Evolutionary conservation across 2,329 filamentous ascomycete genomes (phyloP).

Genomic region (Alternaria longipes): DNA sequence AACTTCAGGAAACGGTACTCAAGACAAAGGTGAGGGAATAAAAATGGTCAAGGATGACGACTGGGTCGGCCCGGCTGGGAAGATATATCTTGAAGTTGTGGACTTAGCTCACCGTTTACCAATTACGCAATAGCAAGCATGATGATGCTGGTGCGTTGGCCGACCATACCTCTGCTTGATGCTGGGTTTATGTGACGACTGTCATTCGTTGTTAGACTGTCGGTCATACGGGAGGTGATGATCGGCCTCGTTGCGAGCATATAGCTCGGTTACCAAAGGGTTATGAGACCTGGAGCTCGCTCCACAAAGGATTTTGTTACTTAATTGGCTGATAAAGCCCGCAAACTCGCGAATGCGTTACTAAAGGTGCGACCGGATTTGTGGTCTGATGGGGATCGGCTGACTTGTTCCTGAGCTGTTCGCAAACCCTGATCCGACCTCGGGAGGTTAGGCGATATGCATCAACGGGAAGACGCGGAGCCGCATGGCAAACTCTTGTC

Average conservation of each 20-base stretch:
- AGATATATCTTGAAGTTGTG: constrained; percentile 9
- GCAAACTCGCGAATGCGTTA: constrained; percentile 9
- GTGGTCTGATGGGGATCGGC: constrained; percentile 25
- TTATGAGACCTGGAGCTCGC: constrained; percentile 16
- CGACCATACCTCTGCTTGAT: neutral
- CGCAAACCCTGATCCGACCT: constrained; percentile 10
- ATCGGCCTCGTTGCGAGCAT: constrained; percentile 22
- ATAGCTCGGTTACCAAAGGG: constrained; percentile 4
- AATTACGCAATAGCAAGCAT: constrained; percentile 3
- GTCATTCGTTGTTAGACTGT: constrained; percentile 28
- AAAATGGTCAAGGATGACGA: neutral
- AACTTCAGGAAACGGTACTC: neutral
- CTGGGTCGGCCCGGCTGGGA: neutral
- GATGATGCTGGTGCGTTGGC: constrained; percentile 15
- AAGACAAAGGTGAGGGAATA: neutral
- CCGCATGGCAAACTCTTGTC: neutral
- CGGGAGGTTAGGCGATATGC: constrained; percentile 11
- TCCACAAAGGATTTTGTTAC: constrained; percentile 23
- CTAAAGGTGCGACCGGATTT: constrained; percentile 9
- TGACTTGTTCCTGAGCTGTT: constrained; percentile 21
- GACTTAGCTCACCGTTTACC: constrained; percentile 7
- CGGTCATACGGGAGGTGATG: constrained; percentile 29
- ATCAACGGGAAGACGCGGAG: constrained; percentile 15
- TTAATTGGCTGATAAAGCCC: constrained; percentile 24
- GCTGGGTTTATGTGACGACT: constrained; percentile 6